Evolutionary conservation across 2,329 filamentous ascomycete genomes (phyloP).

Genomic region (Pseudogymnoascus verrucosus): DNA sequence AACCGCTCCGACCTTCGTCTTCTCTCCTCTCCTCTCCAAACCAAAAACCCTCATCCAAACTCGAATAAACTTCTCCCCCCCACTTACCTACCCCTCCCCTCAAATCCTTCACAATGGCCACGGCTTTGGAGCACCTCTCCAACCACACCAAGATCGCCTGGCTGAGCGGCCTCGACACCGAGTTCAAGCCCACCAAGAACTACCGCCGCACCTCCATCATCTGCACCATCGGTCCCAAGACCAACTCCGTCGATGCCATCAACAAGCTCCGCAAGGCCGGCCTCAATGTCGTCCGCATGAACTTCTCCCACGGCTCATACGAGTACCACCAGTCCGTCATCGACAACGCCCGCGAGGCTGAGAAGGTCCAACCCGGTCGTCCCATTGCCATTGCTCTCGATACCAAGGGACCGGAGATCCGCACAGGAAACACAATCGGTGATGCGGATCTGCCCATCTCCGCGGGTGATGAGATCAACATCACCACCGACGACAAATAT

Average conservation of each 20-base stretch:
- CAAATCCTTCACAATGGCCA: slow-evolving; percentile 33
- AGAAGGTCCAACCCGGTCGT: slow-evolving; percentile 67
- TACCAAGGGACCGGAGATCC: slow-evolving; percentile 78
- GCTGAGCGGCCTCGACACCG: slow-evolving; percentile 72
- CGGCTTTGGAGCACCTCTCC: slow-evolving; percentile 78
- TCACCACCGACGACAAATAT: slow-evolving; percentile 94
- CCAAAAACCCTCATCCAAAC: not conserved
- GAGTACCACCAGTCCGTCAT: slow-evolving; percentile 99
- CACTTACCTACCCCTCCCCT: not conserved
- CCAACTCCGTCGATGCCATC: slow-evolving; percentile 95
- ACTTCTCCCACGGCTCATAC: slow-evolving; percentile 93
- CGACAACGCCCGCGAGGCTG: slow-evolving; percentile 85
- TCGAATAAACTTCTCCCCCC: not conserved
- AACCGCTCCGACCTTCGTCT: not conserved
- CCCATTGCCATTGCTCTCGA: slow-evolving; percentile 91
- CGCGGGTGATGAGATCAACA: slow-evolving; percentile 78
- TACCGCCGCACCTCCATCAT: slow-evolving; percentile 97
- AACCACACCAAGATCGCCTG: slow-evolving; percentile 63
- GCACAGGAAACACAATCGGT: slow-evolving; percentile 65
- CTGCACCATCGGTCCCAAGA: slow-evolving; percentile 98
- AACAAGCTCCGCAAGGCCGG: slow-evolving; percentile 85
- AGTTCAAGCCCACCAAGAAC: slow-evolving; percentile 77
- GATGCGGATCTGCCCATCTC: slow-evolving; percentile 74
- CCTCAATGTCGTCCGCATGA: slow-evolving; percentile 99
- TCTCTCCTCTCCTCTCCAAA: not conserved